Evolutionary conservation across 1,284 basidiomycete genomes (phyloP).

Genomic region (Kalmanozyma brasiliensis): DNA sequence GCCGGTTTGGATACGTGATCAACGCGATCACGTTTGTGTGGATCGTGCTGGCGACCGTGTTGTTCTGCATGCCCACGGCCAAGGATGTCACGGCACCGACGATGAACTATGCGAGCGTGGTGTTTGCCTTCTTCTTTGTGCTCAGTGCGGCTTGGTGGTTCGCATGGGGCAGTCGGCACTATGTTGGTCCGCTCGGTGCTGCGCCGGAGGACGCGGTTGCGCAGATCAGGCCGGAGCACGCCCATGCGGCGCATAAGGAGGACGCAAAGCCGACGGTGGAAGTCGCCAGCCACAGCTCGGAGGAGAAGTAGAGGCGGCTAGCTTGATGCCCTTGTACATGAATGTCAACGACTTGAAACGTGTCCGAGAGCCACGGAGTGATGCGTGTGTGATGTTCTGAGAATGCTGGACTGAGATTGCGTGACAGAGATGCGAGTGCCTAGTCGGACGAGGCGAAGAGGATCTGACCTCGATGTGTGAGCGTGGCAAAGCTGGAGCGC

Average conservation of each 20-base stretch:
- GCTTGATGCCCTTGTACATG: too few relatives aligned
- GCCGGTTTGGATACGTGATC: constrained; percentile 67
- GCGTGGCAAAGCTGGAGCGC: constrained; percentile 77
- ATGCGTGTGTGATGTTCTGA: too few relatives aligned
- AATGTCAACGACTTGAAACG: too few relatives aligned
- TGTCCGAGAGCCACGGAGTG: too few relatives aligned
- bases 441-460: constrained; percentile 51
- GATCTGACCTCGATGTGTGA: constrained; percentile 74
- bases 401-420: background rate
- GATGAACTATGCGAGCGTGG: constrained; percentile 68
- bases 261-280: constrained; percentile 29
- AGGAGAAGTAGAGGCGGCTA: constrained; percentile 20
- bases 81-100: constrained; percentile 65
- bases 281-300: constrained; percentile 22
- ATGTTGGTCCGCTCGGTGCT: constrained; percentile 46
- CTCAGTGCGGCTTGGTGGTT: constrained; percentile 47
- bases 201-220: constrained; percentile 23
- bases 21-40: constrained; percentile 69
- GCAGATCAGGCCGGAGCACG: constrained; percentile 1
- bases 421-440: background rate
- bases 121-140: constrained; percentile 54
- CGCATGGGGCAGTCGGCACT: constrained; percentile 43
- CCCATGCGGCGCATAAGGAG: background rate
- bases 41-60: constrained; percentile 70
- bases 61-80: constrained; percentile 71